These are phyloP conservation scores for Quercus robur DNA, from an alignment of 306 rosid species.

Conservation along the genomic window DNA sequence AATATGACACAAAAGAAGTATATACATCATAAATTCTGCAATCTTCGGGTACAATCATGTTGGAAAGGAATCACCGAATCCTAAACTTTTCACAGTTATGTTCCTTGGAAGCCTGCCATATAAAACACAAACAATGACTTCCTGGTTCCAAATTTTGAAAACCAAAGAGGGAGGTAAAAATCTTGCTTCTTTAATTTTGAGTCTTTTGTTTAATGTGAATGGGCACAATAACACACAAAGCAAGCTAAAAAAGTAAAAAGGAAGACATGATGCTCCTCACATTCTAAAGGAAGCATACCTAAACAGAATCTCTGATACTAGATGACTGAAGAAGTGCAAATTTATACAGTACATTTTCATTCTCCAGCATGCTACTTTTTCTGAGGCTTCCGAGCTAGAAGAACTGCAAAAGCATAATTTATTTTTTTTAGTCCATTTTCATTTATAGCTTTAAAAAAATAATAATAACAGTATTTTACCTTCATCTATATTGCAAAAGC, in stretches of 20 bases:
- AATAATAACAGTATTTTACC: slow-evolving; percentile 38
- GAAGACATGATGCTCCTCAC: neutral
- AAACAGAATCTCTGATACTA: slow-evolving; percentile 9
- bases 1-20: neutral
- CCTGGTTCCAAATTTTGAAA: neutral
- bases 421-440: slow-evolving; percentile 14
- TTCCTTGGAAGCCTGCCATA: slow-evolving; percentile 33
- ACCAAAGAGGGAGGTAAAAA: neutral
- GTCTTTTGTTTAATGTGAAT: neutral
- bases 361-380: slow-evolving; percentile 17
- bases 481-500: slow-evolving; percentile 61
- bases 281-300: slow-evolving; percentile 25
- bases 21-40: neutral
- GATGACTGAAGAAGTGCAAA: slow-evolving; percentile 22
- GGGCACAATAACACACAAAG: neutral
- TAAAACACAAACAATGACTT: neutral
- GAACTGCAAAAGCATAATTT: slow-evolving; percentile 45
- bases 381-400: slow-evolving; percentile 48
- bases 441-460: neutral
- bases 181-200: neutral
- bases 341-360: slow-evolving; percentile 15
- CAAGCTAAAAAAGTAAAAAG: neutral
- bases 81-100: slow-evolving; percentile 10
- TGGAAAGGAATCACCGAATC: slow-evolving; percentile 9
- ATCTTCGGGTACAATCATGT: neutral